phyloP scores from a whole-genome alignment of 495 filamentous ascomycete species.

The Podospora pseudopauciseta region DNA sequence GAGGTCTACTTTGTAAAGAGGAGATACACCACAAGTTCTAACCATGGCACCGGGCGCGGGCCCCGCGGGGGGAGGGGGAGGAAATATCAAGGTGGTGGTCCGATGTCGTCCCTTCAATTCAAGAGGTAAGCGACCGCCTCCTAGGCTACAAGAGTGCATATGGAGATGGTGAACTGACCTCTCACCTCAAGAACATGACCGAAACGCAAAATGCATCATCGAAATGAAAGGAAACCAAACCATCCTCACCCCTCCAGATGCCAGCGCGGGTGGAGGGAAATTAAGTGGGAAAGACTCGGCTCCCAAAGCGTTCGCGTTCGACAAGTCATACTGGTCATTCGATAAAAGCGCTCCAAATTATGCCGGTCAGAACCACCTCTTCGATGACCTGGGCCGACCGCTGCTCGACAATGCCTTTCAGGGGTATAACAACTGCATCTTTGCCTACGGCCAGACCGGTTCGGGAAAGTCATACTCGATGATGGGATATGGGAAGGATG shows the following conservation, averaged over 20 bases:
- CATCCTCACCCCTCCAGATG: conserved; percentile 71
- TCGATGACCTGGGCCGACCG: conserved; percentile 81
- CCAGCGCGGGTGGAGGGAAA: conserved; percentile 54
- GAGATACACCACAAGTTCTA: conserved; percentile 1
- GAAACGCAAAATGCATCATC: conserved; percentile 94
- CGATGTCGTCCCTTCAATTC: conserved; percentile 86
- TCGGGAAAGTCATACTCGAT: conserved; percentile 99
- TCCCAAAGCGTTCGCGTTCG: conserved; percentile 89
- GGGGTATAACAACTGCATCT: conserved; percentile 99
- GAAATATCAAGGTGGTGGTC: conserved; percentile 99
- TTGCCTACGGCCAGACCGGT: conserved; percentile 98
- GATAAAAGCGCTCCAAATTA: conserved; percentile 74
- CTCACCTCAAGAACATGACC: conserved; percentile 65
- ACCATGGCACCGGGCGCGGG: conserved; percentile 64
- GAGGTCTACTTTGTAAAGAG: not conserved
- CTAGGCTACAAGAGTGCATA: conserved; percentile 1
- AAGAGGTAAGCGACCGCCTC: conserved; percentile 62
- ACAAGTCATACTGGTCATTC: conserved; percentile 98
- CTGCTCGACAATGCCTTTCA: conserved; percentile 97
- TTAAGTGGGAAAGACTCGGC: conserved; percentile 56
- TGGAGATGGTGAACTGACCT: conserved; percentile 7
- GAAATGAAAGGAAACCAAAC: conserved; percentile 94
- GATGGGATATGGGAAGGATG: conserved; percentile 98
- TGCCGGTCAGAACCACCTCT: conserved; percentile 86
- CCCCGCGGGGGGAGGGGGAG: conserved; percentile 61